Evolutionary conservation across 2,329 filamentous ascomycete species (phyloP), one percentile per base, ranked within the genome.

Genomic region (Emergomyces orientalis): DNA sequence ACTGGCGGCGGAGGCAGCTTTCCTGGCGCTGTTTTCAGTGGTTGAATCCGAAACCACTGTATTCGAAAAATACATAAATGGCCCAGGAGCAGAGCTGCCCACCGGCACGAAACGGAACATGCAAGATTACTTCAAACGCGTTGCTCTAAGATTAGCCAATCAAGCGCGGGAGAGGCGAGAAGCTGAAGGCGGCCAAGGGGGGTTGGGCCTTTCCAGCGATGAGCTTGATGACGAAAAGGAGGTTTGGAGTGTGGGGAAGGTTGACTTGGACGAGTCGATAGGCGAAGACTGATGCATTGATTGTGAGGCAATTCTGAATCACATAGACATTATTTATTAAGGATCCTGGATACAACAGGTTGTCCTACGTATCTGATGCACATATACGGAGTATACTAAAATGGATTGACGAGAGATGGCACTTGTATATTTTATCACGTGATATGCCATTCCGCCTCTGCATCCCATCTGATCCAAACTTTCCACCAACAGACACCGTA

Each of bases 101-200:
- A 77, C 89, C 0, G 88, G 85, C 49, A 86, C 86, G 22, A 94
- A 95, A 82, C 84, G 93, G 69, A 91, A 88, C 74, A 97, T 99
- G 88, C 84, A 87, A 64, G 94, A 99, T 75, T 99, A 99, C 78
- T 97, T 97, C 79, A 96, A 96, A 82, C 83, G 94, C 51, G 90
- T 99, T 67, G 91, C 91, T 1, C 75, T 93, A 71, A 85, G 92
- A 69, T 78, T 97, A 25, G 93, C 89, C n/a, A 84, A 81, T 22
- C 94, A 97, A 74, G 91, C 90, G 1, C 84, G 91, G 65, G 94
- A 99, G 78, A 84, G 94, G 69, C 89, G 86, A 71, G 92, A 96
- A 69, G 94, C 94, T 0, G 92, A 97, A 73, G 93, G 92, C 65
- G 94, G 93, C 8, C 84, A 88, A 63, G 92, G 92, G 56, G 91